Evolutionary conservation across 192 early-diverging fungal species (phyloP), one percentile per base, ranked within the genome.

Genomic region (Coemansia sp.): DNA sequence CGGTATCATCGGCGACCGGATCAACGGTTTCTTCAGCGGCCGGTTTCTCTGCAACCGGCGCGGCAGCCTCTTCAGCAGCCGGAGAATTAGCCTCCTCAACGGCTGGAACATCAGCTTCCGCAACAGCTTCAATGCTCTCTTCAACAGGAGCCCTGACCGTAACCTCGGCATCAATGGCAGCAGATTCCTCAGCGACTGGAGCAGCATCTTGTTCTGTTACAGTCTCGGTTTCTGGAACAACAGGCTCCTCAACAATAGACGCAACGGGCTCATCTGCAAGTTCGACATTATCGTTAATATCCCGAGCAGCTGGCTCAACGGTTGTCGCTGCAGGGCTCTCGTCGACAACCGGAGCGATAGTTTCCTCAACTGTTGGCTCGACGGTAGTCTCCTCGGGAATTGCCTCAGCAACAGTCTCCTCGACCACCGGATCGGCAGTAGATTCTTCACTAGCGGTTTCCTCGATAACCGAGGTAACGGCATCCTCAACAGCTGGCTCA

Each of bases 331-430:
- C 37, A 38, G 10, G 7, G 43, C 41, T 23, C 59, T 35, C 47
- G 2, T 55, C 41, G 14, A 17, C 29, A 52, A 43, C n/a, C 32
- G 65, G 38, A 55, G 17, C 53, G 32, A 32, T 14, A 4, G 25
- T 15, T 7, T 49, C 37, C 49, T 66, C 57, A 14, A 41, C 43
- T 21, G 53, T 45, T 24, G 19, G 21, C 21, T 22, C 55, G 19
- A 32, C 1, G 17, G 54, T n/a, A 35, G 27, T 12, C 12, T 66
- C 54, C 14, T 37, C 32, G 5, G 49, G 23, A 11, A 54, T 5
- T 39, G 17, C 59, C 14, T 52, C 62, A 54, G 14, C 62, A 24
- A 22, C 55, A 11, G 12, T 21, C 11, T 53, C 56, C 35, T 62
- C 62, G 3, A 29, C 7, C 29, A 4, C 47, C 3, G 43, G 23